Evolutionary conservation across 805 yeast species (phyloP).

Genomic region (Candida ortonii): DNA sequence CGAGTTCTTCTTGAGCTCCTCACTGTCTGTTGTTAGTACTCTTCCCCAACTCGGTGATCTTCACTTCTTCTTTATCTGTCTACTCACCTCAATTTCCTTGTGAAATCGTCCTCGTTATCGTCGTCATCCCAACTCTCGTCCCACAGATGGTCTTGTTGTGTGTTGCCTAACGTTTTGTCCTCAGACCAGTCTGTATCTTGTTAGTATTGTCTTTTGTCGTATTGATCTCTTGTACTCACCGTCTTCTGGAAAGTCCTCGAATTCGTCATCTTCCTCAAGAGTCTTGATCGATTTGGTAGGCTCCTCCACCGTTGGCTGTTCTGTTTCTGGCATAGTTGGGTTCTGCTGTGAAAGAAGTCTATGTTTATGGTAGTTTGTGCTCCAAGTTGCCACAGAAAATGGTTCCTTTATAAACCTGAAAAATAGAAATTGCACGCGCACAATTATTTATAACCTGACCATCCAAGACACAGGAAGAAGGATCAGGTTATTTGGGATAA

Average conservation of each 20-base stretch:
- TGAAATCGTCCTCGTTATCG: constrained; percentile 87
- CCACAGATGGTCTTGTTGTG: constrained; percentile 70
- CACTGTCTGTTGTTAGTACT: constrained; percentile 7
- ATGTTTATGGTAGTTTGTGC: too few relatives aligned
- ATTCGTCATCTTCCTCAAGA: constrained; percentile 93
- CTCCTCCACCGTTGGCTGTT: constrained; percentile 15
- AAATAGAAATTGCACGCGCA: too few relatives aligned
- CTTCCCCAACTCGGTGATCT: neutral
- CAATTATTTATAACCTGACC: too few relatives aligned
- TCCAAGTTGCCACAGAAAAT: too few relatives aligned
- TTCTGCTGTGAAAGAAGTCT: neutral
- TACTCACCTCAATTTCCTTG: constrained; percentile 62
- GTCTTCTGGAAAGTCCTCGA: constrained; percentile 94
- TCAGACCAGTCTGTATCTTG: constrained; percentile 59
- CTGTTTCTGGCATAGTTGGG: constrained; percentile 15
- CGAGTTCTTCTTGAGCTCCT: constrained; percentile 11
- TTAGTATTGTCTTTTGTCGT: constrained; percentile 5
- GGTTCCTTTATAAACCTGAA: too few relatives aligned
- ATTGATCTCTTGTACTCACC: constrained; percentile 34
- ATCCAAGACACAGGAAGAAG: neutral
- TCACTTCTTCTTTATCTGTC: too few relatives aligned
- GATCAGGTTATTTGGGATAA: neutral
- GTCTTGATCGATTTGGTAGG: constrained; percentile 49
- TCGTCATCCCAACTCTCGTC: constrained; percentile 98
- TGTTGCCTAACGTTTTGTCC: constrained; percentile 48